Percentiles rank a stretch among this genome's conserved stretches.
Conservation (phyloP, 2,329 filamentous ascomycete species). For the Emergomyces orientalis region DNA sequence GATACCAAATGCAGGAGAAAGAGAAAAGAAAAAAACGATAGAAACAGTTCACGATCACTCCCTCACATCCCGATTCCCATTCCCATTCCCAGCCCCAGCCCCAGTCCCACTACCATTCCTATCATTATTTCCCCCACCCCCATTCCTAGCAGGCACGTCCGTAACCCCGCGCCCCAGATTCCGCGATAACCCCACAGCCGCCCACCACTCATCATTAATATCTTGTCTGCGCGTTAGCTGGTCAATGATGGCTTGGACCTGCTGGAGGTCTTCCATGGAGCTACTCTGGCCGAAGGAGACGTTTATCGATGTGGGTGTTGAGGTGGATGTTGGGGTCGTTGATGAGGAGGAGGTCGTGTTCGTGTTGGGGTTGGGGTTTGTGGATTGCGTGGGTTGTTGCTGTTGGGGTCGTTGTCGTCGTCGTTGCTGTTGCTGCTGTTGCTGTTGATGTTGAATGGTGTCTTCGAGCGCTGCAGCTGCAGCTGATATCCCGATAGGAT, state of each 20-base stretch:
- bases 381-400: not conserved
- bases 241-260: constrained; percentile 64
- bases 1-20: not conserved
- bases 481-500: not conserved
- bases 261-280: constrained; percentile 40
- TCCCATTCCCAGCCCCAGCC: too few relatives aligned
- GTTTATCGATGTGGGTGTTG: constrained; percentile 16
- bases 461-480: not conserved
- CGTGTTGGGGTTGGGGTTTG: constrained; percentile 10
- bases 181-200: constrained; percentile 56
- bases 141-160: constrained; percentile 4
- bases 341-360: constrained; percentile 26
- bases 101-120: not conserved
- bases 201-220: constrained; percentile 78
- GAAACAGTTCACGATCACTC: not conserved
- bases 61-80: not conserved
- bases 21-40: not conserved
- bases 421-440: not conserved
- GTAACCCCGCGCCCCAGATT: constrained; percentile 22
- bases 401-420: not conserved
- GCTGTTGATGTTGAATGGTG: not conserved
- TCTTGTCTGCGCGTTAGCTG: constrained; percentile 61
- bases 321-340: constrained; percentile 13
- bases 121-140: not conserved
- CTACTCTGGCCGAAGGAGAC: constrained; percentile 26